Evolutionary conservation across 805 yeast species (phyloP).

Genomic region (Metschnikowia vanudenii): DNA sequence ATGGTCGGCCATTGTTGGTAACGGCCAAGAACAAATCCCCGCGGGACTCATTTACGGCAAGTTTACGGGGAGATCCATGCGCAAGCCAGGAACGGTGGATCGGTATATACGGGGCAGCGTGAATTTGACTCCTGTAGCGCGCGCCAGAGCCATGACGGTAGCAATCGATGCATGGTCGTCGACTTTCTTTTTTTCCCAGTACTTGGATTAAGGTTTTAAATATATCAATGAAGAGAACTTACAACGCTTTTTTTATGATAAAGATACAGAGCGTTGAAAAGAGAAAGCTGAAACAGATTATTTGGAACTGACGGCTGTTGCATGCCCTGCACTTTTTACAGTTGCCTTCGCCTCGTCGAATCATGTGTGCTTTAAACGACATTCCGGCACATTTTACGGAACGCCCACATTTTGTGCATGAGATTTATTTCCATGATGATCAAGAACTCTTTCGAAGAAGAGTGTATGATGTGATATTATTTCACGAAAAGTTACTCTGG

Average conservation of each 20-base stretch:
- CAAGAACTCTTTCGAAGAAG: too few relatives aligned
- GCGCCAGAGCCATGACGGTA: background rate
- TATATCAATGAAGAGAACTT: too few relatives aligned
- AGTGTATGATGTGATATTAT: too few relatives aligned
- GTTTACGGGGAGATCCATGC: conserved; percentile 10
- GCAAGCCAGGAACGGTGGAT: conserved; percentile 5
- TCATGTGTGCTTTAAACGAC: conserved; percentile 1
- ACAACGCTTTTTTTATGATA: too few relatives aligned
- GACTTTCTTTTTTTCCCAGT: too few relatives aligned
- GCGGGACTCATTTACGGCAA: conserved; percentile 12
- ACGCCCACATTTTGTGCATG: background rate
- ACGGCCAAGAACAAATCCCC: background rate
- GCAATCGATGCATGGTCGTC: background rate
- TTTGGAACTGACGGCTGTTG: too few relatives aligned
- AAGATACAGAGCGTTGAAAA: too few relatives aligned
- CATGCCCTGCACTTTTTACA: too few relatives aligned
- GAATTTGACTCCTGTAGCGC: conserved; percentile 4
- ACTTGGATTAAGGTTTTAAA: too few relatives aligned
- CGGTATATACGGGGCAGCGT: conserved; percentile 3
- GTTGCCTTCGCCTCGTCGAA: conserved; percentile 1
- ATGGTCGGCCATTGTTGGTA: background rate
- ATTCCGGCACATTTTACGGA: conserved; percentile 2
- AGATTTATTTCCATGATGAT: too few relatives aligned
- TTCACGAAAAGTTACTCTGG: too few relatives aligned
- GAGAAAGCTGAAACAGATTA: too few relatives aligned